These are phyloP conservation scores for Phialophora tarda DNA, from an alignment of 2,329 filamentous ascomycete species.

Conservation along the genomic window DNA sequence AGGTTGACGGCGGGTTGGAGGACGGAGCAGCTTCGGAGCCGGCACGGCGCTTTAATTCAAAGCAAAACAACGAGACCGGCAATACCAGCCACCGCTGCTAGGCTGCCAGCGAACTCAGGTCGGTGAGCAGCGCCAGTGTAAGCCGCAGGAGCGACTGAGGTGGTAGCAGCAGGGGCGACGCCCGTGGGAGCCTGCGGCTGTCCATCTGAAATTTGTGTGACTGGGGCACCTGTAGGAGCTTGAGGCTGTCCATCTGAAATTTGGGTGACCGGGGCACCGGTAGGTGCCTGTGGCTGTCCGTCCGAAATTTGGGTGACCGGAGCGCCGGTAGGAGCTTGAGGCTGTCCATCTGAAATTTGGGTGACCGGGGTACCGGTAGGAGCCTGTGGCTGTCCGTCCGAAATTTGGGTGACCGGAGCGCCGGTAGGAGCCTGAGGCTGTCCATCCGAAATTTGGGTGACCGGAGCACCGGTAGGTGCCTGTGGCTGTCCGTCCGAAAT, in stretches of 20 bases:
- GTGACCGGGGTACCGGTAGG: neutral
- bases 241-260: constrained; percentile 35
- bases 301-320: constrained; percentile 20
- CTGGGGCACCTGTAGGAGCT: constrained; percentile 42
- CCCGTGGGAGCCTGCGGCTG: constrained; percentile 43
- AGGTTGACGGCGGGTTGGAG: too few species aligned
- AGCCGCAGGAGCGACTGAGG: constrained; percentile 46
- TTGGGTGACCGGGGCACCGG: constrained; percentile 28
- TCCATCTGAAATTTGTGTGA: constrained; percentile 29
- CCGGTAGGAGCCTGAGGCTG: neutral
- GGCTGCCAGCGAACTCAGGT: constrained; percentile 28
- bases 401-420: neutral
- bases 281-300: constrained; percentile 26
- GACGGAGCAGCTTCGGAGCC: too few species aligned
- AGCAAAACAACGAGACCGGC: constrained; percentile 21
- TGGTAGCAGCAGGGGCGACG: constrained; percentile 22
- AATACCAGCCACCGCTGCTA: constrained; percentile 35
- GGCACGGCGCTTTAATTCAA: neutral
- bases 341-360: neutral
- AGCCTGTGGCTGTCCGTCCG: neutral
- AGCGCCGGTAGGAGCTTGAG: neutral
- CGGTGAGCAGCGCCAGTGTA: constrained; percentile 36
- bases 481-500: neutral
- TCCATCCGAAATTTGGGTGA: constrained; percentile 9
- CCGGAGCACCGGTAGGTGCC: neutral